A percentile compares a stretch with the other conserved stretches of the same genome.
phyloP scores from a whole-genome alignment of 257 asterid species.

The Lavandula angustifolia region DNA sequence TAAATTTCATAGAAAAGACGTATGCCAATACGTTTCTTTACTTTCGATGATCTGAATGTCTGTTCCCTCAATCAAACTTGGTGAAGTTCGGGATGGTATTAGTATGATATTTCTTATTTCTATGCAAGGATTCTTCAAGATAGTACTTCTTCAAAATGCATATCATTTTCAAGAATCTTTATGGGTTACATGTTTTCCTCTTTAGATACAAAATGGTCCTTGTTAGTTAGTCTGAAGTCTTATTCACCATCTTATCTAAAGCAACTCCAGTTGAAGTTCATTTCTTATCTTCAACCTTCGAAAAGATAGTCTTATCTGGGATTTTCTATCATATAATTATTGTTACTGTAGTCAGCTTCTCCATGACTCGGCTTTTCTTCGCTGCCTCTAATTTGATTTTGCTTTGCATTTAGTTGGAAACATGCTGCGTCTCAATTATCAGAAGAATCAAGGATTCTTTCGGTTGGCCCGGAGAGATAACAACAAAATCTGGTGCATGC shows the following conservation, averaged over 20 bases:
- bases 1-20: background rate
- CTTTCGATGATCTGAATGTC: conserved; percentile 3
- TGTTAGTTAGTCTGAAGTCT: background rate
- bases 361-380: background rate
- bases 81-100: background rate
- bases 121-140: background rate
- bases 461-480: conserved; percentile 79
- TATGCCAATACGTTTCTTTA: background rate
- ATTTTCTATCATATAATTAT: background rate
- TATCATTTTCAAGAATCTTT: background rate
- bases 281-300: background rate
- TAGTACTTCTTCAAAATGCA: conserved; percentile 11
- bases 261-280: conserved; percentile 2
- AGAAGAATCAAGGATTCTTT: conserved; percentile 57
- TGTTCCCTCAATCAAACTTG: background rate
- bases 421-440: conserved; percentile 51
- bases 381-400: conserved; percentile 20
- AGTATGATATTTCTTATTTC: conserved; percentile 4
- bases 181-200: background rate
- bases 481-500: conserved; percentile 37
- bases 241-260: conserved; percentile 15
- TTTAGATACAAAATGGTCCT: background rate
- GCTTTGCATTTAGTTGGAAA: conserved; percentile 54
- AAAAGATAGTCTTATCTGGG: background rate
- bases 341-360: background rate